Evolutionary conservation across 176 grass and related monocot species (phyloP), one percentile per base, ranked within the genome.

Genomic region (Carex scoparia): DNA sequence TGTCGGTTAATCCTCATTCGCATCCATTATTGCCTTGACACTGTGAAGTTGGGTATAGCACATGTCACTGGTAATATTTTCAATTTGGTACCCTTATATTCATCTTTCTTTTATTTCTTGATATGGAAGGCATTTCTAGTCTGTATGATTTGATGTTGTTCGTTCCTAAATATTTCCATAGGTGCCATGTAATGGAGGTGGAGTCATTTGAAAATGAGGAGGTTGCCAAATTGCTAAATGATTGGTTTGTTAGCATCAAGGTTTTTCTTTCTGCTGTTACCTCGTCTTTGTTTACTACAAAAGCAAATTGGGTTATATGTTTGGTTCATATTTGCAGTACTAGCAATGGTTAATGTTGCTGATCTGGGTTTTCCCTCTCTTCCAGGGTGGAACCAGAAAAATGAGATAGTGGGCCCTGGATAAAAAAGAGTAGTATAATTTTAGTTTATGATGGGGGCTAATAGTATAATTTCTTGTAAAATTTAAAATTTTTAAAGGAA

Each of bases 221-320:
- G 65, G 83, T 98, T 81, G 89, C 95, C 3, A 93, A 93, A 89
- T 86, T 94, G 79, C 76, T 98, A 69, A 98, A 94, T 81, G 91
- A 98, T 31, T 94, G 88, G 86, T 98, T 98, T 89, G 92, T 98
- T 83, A 98, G 93, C 93, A 94, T 98, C 88, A 98, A 98, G 93
- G 95, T 98, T 81, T 0, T 64, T 55, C 12, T 57, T 75, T 62
- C 56, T 7, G 14, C 55, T 87, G 4, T 62, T 76, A 80, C 33
- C 12, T n/a, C 30, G 44, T 75, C 44, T 75, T 75, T 42, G 13
- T 75, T 11, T 75, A 31, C 72, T n/a, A 31, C 46, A 4, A 75
- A 54, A n/a, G 19, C 3, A 75, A 75, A 4, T 19, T 51, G 1
- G 31, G 48, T 75, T 55, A 4, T 28, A 76, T 76, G 23, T 76